These are phyloP conservation scores for Claviceps sp. DNA, from an alignment of 2,329 filamentous ascomycete species.

Conservation along the genomic window DNA sequence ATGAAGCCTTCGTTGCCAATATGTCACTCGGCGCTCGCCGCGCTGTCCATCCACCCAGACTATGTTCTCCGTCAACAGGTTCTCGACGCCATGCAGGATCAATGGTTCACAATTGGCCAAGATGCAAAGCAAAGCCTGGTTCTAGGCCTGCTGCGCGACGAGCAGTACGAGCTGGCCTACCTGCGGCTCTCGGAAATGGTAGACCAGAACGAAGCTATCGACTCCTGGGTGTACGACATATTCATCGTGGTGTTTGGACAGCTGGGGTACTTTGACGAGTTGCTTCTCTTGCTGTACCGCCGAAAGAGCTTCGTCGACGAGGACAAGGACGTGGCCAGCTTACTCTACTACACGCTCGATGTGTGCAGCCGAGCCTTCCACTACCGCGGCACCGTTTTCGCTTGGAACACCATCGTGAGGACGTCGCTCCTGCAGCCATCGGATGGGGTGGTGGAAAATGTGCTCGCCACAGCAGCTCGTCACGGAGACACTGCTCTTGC, in stretches of 20 bases:
- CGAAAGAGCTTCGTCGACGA: conserved; percentile 27
- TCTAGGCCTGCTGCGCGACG: conserved; percentile 64
- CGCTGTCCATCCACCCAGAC: conserved; percentile 72
- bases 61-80: conserved; percentile 62
- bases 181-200: conserved; percentile 55
- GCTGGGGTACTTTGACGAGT: conserved; percentile 62
- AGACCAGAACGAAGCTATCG: conserved; percentile 37
- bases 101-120: conserved; percentile 43
- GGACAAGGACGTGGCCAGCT: conserved; percentile 26
- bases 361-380: conserved; percentile 52
- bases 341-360: conserved; percentile 66
- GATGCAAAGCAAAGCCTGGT: conserved; percentile 54
- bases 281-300: conserved; percentile 52
- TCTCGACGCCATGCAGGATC: conserved; percentile 57
- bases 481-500: conserved; percentile 55
- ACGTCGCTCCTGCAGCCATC: conserved; percentile 28
- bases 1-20: conserved; percentile 52
- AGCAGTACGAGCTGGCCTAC: conserved; percentile 70
- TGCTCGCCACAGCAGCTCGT: conserved; percentile 59
- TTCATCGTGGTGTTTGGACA: conserved; percentile 62
- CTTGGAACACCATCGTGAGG: conserved; percentile 56
- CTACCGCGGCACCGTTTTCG: conserved; percentile 49
- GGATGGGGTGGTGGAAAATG: conserved; percentile 50
- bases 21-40: conserved; percentile 60
- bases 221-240: conserved; percentile 66